Conservation (phyloP, 257 asterid species). For the Capsicum chinense region DNA sequence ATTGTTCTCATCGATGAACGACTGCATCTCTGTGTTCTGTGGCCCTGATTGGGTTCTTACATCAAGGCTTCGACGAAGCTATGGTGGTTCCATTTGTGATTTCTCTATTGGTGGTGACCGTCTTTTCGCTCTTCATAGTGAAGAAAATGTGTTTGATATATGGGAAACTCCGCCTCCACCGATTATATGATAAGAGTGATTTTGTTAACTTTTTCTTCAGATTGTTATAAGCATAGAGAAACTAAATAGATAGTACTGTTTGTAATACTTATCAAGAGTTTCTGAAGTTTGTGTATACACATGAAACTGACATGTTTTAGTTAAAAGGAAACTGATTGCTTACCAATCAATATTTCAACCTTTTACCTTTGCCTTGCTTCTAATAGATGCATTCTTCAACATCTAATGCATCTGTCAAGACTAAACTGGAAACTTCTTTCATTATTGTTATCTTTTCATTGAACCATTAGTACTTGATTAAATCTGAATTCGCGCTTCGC, state of each 20-base stretch:
- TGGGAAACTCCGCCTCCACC: constrained; percentile 86
- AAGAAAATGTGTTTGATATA: constrained; percentile 81
- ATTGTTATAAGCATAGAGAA: constrained; percentile 33
- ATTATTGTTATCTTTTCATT: constrained; percentile 27
- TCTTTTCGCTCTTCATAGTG: constrained; percentile 84
- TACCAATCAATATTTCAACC: constrained; percentile 40
- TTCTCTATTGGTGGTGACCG: constrained; percentile 90
- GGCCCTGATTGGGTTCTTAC: constrained; percentile 89
- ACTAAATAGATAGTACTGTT: constrained; percentile 4
- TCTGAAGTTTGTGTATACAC: constrained; percentile 41
- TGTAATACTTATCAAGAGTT: constrained; percentile 29
- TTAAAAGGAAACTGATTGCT: constrained; percentile 46
- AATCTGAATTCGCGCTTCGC: too few relatives aligned
- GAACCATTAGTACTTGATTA: constrained; percentile 28
- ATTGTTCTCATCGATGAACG: constrained; percentile 88
- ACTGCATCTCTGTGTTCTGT: constrained; percentile 74
- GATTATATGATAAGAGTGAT: constrained; percentile 50
- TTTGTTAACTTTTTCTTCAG: constrained; percentile 33
- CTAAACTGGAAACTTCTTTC: constrained; percentile 10
- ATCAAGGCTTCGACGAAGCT: constrained; percentile 69
- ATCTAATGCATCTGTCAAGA: constrained; percentile 5
- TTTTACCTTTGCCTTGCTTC: constrained; percentile 42
- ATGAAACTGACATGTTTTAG: constrained; percentile 35
- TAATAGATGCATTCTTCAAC: constrained; percentile 33
- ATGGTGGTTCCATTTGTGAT: constrained; percentile 91